A percentile compares a stretch with the other conserved stretches of the same genome.
phyloP scores from a whole-genome alignment of 1,284 basidiomycete species.

The Thecaphora thlaspeos region DNA sequence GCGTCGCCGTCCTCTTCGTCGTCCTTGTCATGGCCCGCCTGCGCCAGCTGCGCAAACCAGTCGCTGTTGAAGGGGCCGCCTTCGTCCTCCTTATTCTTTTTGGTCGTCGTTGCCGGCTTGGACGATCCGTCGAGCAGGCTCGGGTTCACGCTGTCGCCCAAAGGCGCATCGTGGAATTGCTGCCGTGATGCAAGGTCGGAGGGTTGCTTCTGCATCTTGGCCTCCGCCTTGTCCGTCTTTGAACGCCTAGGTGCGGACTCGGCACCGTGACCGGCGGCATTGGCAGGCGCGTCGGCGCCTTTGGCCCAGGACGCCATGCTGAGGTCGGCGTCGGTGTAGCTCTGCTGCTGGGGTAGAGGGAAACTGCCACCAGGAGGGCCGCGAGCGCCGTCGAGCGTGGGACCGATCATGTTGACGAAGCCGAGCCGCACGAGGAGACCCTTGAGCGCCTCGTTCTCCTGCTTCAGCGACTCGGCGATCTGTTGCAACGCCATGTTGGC shows the following conservation, averaged over 20 bases:
- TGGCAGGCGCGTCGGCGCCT: conserved; percentile 5
- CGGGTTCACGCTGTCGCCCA: conserved; percentile 17
- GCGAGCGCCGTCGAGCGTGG: conserved; percentile 32
- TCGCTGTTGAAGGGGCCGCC: conserved; percentile 33
- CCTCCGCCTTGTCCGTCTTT: too few relatives aligned
- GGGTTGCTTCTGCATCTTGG: too few relatives aligned
- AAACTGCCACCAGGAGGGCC: conserved; percentile 3
- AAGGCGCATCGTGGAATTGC: too few relatives aligned
- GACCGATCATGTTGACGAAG: conserved; percentile 40
- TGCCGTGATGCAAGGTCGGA: too few relatives aligned
- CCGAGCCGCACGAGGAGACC: conserved; percentile 45
- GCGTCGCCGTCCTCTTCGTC: conserved; percentile 9
- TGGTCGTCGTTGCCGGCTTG: background rate
- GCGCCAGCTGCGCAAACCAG: conserved; percentile 39
- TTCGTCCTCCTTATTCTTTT: conserved; percentile 21
- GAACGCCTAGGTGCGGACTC: too few relatives aligned
- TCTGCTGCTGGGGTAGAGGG: conserved; percentile 18
- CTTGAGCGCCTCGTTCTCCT: conserved; percentile 51
- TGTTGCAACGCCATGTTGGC: conserved; percentile 50
- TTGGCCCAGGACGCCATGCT: conserved; percentile 31
- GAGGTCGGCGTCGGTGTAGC: conserved; percentile 20
- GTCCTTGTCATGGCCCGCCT: conserved; percentile 35
- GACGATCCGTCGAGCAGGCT: conserved; percentile 19
- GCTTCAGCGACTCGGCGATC: conserved; percentile 42
- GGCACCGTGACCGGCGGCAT: too few relatives aligned